These are phyloP conservation scores for Arachis stenosperma DNA, from an alignment of 306 rosid genomes.

Conservation along the genomic window DNA sequence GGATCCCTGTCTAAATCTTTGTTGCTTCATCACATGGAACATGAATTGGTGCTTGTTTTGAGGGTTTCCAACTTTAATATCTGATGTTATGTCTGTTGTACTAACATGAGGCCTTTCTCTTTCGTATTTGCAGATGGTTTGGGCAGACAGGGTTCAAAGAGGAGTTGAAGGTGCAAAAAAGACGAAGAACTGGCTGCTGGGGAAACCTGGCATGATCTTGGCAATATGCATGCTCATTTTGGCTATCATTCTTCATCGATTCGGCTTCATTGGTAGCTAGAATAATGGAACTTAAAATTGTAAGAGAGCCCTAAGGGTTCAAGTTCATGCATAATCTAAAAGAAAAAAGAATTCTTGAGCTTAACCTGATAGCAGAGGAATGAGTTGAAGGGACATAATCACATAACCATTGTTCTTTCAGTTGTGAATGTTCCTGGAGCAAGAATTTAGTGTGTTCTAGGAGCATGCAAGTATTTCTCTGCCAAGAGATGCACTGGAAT, in stretches of 20 bases:
- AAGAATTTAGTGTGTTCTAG: too few species aligned
- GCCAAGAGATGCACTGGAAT: background rate
- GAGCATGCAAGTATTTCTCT: too few species aligned
- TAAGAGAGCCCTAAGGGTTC: constrained; percentile 22
- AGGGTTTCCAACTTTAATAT: background rate
- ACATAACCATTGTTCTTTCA: constrained; percentile 3
- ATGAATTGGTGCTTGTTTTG: background rate
- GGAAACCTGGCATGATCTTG: constrained; percentile 74
- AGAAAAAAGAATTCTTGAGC: constrained; percentile 26
- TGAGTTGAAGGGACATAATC: constrained; percentile 26
- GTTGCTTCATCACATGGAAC: background rate
- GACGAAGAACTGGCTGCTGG: constrained; percentile 87
- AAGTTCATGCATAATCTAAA: constrained; percentile 21
- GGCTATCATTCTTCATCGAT: constrained; percentile 79
- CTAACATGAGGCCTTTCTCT: constrained; percentile 27
- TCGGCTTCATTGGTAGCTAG: constrained; percentile 90
- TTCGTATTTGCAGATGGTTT: constrained; percentile 71
- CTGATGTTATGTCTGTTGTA: background rate
- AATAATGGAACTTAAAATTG: constrained; percentile 13
- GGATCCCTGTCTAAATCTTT: constrained; percentile 1
- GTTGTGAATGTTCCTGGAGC: too few species aligned
- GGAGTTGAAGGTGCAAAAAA: constrained; percentile 80
- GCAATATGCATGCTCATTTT: constrained; percentile 86
- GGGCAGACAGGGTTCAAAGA: constrained; percentile 89
- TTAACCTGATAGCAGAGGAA: constrained; percentile 16